Evolutionary conservation across 371 early-diverging fungal species (phyloP), one percentile per base, ranked within the genome.

Genomic region (Lichtheimia hyalospora): DNA sequence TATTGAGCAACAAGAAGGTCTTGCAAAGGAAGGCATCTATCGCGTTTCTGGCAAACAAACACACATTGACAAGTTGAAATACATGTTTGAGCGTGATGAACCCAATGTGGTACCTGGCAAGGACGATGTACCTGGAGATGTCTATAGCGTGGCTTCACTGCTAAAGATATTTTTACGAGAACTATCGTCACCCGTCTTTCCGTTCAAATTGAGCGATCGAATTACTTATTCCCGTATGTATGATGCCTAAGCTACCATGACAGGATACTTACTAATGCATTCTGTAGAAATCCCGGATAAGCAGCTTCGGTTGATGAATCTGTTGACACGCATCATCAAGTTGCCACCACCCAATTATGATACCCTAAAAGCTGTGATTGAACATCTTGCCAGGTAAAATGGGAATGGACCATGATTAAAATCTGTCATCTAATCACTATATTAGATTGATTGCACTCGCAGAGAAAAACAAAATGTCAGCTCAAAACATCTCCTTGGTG

Each of bases 1-100:
- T 16, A 75, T 89, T 52, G 87, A 89, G 52, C 69, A 75, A 14
- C 57, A 83, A 14, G 87, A 85, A 52, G 88, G 87, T 8, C 49
- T 88, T 14, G 81, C 84, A 23, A 75, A 69, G 20, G 90, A 89
- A 63, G 90, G 90, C 18, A 82, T 89, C 20, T 89, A 89, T 66
- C 78, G 90, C 21, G 75, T 89, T 3, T 78, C 84, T 3, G 90
- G 89, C 16, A 82, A 84, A 20, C 80, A 85, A 28, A 82, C 77
- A 25, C 85, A 79, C 44, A 78, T 85, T 55, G 75, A 76, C 64
- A 82, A 81, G 41, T 67, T 89, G 14, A 81, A 75, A 43, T 74
- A 75, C 21, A 67, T 64, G 20, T 81, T 87, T 61, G 90, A 90
- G 57, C 54, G 65, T 13, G 81, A 87, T 51, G 85, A 83, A 60